Percentiles rank a stretch among this genome's conserved stretches.
phyloP scores from a whole-genome alignment of 345 rosid genomes.

The Pistacia atlantica region DNA sequence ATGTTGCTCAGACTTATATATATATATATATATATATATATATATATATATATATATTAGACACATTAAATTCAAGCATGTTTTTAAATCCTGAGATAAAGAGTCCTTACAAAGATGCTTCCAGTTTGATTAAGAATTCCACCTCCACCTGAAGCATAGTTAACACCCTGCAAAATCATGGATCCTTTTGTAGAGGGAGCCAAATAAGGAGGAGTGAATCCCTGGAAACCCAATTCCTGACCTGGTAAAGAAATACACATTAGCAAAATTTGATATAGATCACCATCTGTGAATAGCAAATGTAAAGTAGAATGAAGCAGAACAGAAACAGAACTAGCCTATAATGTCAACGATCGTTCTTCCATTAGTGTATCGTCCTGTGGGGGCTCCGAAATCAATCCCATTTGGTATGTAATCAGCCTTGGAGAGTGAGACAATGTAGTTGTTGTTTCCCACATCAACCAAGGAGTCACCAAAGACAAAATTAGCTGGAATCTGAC shows the following conservation, averaged over 20 bases:
- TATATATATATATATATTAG: no score
- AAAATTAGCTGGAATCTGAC: slow-evolving; percentile 46
- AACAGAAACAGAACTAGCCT: slow-evolving; percentile 35
- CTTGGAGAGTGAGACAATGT: slow-evolving; percentile 59
- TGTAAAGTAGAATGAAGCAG: not conserved
- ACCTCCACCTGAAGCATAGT: slow-evolving; percentile 82
- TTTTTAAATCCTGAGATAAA: not conserved
- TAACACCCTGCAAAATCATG: slow-evolving; percentile 60
- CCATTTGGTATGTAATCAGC: slow-evolving; percentile 72
- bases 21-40: no score
- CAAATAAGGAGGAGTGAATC: slow-evolving; percentile 67
- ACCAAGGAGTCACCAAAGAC: slow-evolving; percentile 81
- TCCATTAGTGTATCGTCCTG: slow-evolving; percentile 82
- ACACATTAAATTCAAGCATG: not conserved
- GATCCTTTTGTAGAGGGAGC: slow-evolving; percentile 65
- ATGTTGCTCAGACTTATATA: no score
- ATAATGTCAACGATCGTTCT: slow-evolving; percentile 76
- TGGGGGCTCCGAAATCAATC: slow-evolving; percentile 70
- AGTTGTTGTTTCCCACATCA: slow-evolving; percentile 82
- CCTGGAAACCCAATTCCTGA: slow-evolving; percentile 42
- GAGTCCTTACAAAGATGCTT: slow-evolving; percentile 58
- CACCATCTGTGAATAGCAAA: no score
- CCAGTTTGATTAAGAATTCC: slow-evolving; percentile 80
- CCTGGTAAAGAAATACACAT: slow-evolving; percentile 28
- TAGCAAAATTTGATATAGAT: not conserved